These are phyloP conservation scores for Cyclotella cryptica DNA, from an alignment of 108 stramenopile species.

Conservation along the genomic window DNA sequence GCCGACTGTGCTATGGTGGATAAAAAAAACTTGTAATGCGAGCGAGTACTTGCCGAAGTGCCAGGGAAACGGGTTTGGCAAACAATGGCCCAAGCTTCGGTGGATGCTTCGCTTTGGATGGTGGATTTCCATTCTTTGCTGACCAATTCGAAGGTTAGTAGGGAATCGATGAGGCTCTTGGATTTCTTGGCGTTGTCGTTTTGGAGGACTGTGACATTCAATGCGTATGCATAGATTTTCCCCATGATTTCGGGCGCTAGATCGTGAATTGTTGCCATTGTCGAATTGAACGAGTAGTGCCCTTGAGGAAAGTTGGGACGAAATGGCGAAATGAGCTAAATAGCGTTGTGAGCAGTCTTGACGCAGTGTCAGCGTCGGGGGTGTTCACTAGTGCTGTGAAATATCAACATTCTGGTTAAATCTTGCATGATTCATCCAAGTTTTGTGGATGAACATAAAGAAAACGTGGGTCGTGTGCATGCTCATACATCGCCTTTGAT, in stretches of 20 bases:
- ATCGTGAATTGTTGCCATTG: background rate
- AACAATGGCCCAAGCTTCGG: background rate
- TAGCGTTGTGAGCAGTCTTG: too few relatives aligned
- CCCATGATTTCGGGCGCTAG: background rate
- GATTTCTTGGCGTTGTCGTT: background rate
- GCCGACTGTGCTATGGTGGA: background rate
- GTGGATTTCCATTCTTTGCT: conserved; percentile 10
- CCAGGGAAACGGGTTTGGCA: background rate
- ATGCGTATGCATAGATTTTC: background rate
- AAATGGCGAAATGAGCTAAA: background rate
- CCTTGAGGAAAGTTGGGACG: too few relatives aligned
- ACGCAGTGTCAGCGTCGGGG: too few relatives aligned
- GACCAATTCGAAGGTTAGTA: background rate
- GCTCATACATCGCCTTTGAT: too few relatives aligned
- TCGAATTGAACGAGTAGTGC: background rate
- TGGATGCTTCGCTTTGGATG: background rate
- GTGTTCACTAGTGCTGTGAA: too few relatives aligned
- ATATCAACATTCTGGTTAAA: too few relatives aligned
- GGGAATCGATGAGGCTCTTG: background rate
- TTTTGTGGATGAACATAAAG: too few relatives aligned
- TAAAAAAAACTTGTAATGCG: conserved; percentile 1
- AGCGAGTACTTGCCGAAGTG: background rate
- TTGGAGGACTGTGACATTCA: background rate
- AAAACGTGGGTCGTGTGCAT: too few relatives aligned
- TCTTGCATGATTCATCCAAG: too few relatives aligned